Conservation (phyloP, 306 rosid genomes). For the Pyrus pyrifolia region DNA sequence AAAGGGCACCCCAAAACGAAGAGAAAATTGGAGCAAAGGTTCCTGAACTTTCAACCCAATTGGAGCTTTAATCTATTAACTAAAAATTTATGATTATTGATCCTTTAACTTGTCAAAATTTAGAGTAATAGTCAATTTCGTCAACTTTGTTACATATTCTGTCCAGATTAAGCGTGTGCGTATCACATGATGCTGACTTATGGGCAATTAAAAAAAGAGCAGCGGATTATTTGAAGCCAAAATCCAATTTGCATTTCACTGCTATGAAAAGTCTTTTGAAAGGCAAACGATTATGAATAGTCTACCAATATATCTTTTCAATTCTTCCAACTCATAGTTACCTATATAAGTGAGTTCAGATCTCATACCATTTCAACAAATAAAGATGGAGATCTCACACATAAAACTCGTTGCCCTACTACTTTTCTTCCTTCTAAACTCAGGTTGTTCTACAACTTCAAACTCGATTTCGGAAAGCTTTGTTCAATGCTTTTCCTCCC, state of each 20-base stretch:
- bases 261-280: not conserved
- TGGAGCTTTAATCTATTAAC: too few relatives aligned
- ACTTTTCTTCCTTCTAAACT: not conserved
- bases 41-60: too few relatives aligned
- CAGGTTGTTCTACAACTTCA: not conserved
- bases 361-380: not conserved
- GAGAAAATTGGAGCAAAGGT: too few relatives aligned
- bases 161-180: too few relatives aligned
- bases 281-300: not conserved
- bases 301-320: not conserved
- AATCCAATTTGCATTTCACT: not conserved
- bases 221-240: too few relatives aligned
- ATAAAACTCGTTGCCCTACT: not conserved
- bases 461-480: not conserved
- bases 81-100: too few relatives aligned
- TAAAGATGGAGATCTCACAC: not conserved
- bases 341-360: not conserved
- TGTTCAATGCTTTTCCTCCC: constrained; percentile 1
- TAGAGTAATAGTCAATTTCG: too few relatives aligned
- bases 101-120: too few relatives aligned
- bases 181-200: too few relatives aligned
- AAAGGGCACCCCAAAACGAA: too few relatives aligned
- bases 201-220: too few relatives aligned
- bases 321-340: not conserved
- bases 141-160: too few relatives aligned